Evolutionary conservation across 192 early-diverging fungal species (phyloP), one percentile per base, ranked within the genome.

Genomic region (Helicostylum pulchrum): DNA sequence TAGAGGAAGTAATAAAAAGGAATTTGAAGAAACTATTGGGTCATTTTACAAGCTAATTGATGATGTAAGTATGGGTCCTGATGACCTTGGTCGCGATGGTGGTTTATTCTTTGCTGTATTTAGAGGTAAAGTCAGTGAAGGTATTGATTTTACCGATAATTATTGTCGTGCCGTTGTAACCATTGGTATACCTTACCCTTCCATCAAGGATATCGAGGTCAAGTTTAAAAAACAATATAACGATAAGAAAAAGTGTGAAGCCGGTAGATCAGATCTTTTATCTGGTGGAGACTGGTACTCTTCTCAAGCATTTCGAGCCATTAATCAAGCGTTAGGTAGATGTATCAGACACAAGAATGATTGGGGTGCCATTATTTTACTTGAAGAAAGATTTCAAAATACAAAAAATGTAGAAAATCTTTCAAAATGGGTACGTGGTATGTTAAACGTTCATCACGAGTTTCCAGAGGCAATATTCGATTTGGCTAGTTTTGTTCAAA

Each of bases 121-220:
- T 57, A 78, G 87, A 15, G 89, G 89, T 2, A 91, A 91, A 63
- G 83, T 86, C 8, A 79, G 78, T 31, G 89, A 91, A 71, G 89
- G 89, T 3, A 81, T 91, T 53, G 89, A 91, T 62, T 91, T 91
- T 68, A 83, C 77, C 14, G 85, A 91, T 67, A 63, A 75, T 45
- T 75, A 84, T 45, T 83, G 82, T 30, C 75, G 89, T n/a, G 86
- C 83, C 8, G 89, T 90, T 2, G 44, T 88, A 15, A 70, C 87
- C 0, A 75, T 83, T 34, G 85, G 89, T 7, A 81, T 90, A 17
- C 89, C 89, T 5, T 91, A 62, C 53, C 77, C 85, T 2, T 54
- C 61, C 1, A 36, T 74, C 0, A 74, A 76, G n/a, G 87, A 89
- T 54, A 70, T 79, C 7, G 81, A 85, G 58, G 74, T 89, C 34